A percentile compares a stretch with the other conserved stretches of the same genome.
These are phyloP conservation scores for Candida methanosorbosa DNA, from an alignment of 805 yeast genomes.

Conservation along the genomic window DNA sequence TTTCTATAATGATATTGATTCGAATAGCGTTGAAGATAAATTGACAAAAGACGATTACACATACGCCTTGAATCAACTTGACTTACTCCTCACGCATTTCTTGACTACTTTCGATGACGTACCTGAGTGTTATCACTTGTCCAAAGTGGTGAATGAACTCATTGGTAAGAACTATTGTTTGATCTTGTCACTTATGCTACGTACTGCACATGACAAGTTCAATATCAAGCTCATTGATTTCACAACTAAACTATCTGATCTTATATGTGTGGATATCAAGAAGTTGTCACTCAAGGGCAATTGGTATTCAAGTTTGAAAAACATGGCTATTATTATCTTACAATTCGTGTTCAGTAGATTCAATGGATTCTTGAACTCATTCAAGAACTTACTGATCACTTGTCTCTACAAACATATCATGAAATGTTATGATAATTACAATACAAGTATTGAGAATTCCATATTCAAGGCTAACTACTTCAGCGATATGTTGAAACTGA, in stretches of 20 bases:
- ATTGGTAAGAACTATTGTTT: conserved; percentile 14
- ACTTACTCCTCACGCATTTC: conserved; percentile 13
- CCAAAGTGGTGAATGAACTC: conserved; percentile 15
- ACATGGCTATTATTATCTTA: conserved; percentile 18
- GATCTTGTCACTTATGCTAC: conserved; percentile 18
- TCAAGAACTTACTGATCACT: conserved; percentile 18
- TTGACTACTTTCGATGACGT: conserved; percentile 11
- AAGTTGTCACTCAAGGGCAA: conserved; percentile 22
- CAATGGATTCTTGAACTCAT: conserved; percentile 25
- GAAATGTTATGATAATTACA: conserved; percentile 25
- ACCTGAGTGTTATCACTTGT: conserved; percentile 14
- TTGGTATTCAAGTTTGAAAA: conserved; percentile 24
- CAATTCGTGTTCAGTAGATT: conserved; percentile 22
- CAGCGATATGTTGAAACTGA: conserved; percentile 19
- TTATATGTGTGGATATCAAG: conserved; percentile 12
- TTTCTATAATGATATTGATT: conserved; percentile 6
- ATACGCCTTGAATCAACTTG: conserved; percentile 15
- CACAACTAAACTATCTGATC: conserved; percentile 15
- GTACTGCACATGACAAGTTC: conserved; percentile 23
- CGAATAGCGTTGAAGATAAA: not conserved
- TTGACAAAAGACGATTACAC: conserved; percentile 13
- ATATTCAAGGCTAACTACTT: conserved; percentile 24
- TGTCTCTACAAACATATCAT: conserved; percentile 21
- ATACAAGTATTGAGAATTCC: conserved; percentile 20
- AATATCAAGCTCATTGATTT: conserved; percentile 21